phyloP scores from a whole-genome alignment of 768 basidiomycete genomes.

The Paxillus involutus region DNA sequence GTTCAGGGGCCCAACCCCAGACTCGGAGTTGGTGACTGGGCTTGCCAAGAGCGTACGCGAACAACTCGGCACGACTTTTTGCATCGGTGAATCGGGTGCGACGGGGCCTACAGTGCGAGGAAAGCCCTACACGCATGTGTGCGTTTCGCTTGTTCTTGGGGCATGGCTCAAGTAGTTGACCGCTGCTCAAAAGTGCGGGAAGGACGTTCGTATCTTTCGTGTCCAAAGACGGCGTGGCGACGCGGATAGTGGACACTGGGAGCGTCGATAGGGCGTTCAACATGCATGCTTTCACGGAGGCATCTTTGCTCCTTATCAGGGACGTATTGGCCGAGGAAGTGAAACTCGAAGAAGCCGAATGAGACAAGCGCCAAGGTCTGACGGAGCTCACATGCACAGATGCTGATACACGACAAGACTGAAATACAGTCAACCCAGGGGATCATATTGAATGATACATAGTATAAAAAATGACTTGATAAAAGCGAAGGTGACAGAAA shows the following conservation, averaged over 20 bases:
- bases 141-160: not conserved
- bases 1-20: constrained; percentile 14
- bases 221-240: constrained; percentile 9
- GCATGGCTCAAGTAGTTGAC: not conserved
- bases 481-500: not conserved
- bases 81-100: constrained; percentile 18
- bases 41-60: constrained; percentile 14
- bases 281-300: constrained; percentile 21
- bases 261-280: constrained; percentile 14
- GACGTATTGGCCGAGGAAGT: constrained; percentile 13
- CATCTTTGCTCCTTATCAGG: constrained; percentile 8
- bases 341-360: constrained; percentile 2
- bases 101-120: constrained; percentile 16
- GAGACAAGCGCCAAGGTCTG: not conserved
- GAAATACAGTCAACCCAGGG: not conserved
- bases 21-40: constrained; percentile 15
- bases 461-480: no score
- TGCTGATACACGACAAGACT: not conserved
- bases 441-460: not conserved
- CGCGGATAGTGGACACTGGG: constrained; percentile 12
- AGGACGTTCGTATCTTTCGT: constrained; percentile 11
- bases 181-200: constrained; percentile 4
- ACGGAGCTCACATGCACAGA: no score
- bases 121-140: constrained; percentile 8
- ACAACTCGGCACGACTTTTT: constrained; percentile 14